phyloP scores from a whole-genome alignment of 495 filamentous ascomycete species.

The Apodospora peruviana region DNA sequence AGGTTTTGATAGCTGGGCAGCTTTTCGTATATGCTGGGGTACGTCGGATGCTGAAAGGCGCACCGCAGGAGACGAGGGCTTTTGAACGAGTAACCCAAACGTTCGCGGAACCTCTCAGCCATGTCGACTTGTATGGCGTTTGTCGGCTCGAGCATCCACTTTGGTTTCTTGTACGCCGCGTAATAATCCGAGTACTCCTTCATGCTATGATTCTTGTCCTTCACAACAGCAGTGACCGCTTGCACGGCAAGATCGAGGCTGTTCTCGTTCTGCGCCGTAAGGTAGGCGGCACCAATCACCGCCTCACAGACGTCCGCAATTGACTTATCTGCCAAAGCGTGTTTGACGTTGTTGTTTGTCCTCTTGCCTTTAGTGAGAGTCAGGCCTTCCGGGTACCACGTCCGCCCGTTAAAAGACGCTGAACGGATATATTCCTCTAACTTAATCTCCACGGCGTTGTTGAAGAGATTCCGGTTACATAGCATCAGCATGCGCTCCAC shows the following conservation, averaged over 20 bases:
- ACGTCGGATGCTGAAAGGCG: constrained; percentile 86
- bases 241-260: constrained; percentile 76
- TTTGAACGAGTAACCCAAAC: constrained; percentile 74
- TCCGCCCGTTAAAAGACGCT: constrained; percentile 68
- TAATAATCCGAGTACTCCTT: constrained; percentile 67
- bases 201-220: constrained; percentile 61
- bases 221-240: constrained; percentile 74
- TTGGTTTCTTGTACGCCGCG: constrained; percentile 61
- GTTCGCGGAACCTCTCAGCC: constrained; percentile 55
- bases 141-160: constrained; percentile 58
- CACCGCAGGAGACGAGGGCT: constrained; percentile 73
- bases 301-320: constrained; percentile 98
- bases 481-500: constrained; percentile 85
- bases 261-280: constrained; percentile 46
- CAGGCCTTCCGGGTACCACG: constrained; percentile 81
- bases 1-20: constrained; percentile 88
- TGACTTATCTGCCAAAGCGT: constrained; percentile 78
- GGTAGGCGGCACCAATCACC: constrained; percentile 81
- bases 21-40: constrained; percentile 59
- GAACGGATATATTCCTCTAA: constrained; percentile 78
- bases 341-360: constrained; percentile 37
- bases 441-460: constrained; percentile 60
- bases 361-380: constrained; percentile 45
- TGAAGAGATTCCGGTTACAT: constrained; percentile 87
- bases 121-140: constrained; percentile 63